Evolutionary conservation across 2,329 filamentous ascomycete species (phyloP).

Genomic region (Didymellaceae sp.): DNA sequence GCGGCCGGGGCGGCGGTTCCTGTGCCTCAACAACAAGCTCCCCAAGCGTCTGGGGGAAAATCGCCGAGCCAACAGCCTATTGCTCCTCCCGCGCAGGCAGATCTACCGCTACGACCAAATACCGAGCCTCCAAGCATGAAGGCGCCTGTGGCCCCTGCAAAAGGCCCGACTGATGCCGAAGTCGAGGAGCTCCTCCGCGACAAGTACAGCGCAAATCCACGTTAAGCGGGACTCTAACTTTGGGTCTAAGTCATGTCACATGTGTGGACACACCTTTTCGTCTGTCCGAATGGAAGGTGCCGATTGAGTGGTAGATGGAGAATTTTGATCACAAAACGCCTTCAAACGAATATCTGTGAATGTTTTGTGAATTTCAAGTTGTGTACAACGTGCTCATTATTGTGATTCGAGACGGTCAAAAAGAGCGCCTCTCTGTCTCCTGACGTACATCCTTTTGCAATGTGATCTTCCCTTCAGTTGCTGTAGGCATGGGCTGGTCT

Average conservation of each 20-base stretch:
- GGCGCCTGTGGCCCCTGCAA: not conserved
- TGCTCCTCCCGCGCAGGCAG: constrained; percentile 6
- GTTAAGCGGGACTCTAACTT: constrained; percentile 5
- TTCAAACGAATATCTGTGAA: not conserved
- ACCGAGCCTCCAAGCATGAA: not conserved
- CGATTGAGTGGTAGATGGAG: constrained; percentile 1
- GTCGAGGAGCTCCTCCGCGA: constrained; percentile 32
- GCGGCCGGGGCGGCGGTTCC: not conserved
- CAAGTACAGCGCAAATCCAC: constrained; percentile 22
- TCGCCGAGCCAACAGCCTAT: constrained; percentile 7
- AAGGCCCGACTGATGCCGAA: constrained; percentile 24
- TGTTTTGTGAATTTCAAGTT: not conserved
- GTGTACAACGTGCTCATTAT: no score
- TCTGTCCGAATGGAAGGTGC: no score
- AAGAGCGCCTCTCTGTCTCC: constrained; percentile 23
- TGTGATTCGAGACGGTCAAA: not conserved
- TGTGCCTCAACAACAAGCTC: constrained; percentile 1
- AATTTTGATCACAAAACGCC: no score
- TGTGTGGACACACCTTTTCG: no score
- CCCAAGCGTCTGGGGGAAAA: constrained; percentile 4
- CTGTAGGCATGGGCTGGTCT: constrained; percentile 7
- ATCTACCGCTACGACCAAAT: constrained; percentile 1
- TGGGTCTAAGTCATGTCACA: not conserved
- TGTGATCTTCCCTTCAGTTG: constrained; percentile 30
- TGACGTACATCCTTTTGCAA: constrained; percentile 36